Conservation (phyloP, 192 early-diverging fungal genomes). For the Backusella psychrophila region DNA sequence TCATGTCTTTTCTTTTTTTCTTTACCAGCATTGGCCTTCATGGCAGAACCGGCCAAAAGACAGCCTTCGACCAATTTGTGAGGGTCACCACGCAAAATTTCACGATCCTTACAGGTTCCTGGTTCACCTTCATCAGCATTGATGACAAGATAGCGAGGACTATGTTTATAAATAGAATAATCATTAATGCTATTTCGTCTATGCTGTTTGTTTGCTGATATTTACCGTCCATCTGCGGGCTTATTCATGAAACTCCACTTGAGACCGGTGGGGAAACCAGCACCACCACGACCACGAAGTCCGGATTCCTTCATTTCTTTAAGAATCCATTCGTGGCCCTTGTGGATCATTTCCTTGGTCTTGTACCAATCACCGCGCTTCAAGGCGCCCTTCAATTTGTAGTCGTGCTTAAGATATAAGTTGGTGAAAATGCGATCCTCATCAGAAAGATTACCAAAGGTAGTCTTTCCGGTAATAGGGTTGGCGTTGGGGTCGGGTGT, state of each 20-base stretch:
- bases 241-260: conserved; percentile 99
- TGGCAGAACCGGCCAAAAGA: conserved; percentile 91
- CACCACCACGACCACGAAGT: conserved; percentile 92
- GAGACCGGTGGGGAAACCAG: conserved; percentile 96
- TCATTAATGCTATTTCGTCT: background rate
- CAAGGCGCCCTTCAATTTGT: conserved; percentile 79
- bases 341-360: conserved; percentile 96
- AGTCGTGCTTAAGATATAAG: conserved; percentile 93
- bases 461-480: conserved; percentile 38
- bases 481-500: conserved; percentile 42
- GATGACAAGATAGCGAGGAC: conserved; percentile 93
- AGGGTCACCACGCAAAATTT: conserved; percentile 58
- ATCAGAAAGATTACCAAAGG: conserved; percentile 77
- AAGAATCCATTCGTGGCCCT: conserved; percentile 97
- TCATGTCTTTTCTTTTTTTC: conserved; percentile 29
- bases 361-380: conserved; percentile 99
- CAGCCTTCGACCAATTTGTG: conserved; percentile 99
- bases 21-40: conserved; percentile 92
- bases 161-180: conserved; percentile 19
- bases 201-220: background rate
- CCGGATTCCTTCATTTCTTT: conserved; percentile 97
- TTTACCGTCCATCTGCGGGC: conserved; percentile 70
- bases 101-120: conserved; percentile 98
- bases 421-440: conserved; percentile 99
- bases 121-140: conserved; percentile 99